phyloP scores from a whole-genome alignment of 2,329 filamentous ascomycete species.

The Alternaria alternata region DNA sequence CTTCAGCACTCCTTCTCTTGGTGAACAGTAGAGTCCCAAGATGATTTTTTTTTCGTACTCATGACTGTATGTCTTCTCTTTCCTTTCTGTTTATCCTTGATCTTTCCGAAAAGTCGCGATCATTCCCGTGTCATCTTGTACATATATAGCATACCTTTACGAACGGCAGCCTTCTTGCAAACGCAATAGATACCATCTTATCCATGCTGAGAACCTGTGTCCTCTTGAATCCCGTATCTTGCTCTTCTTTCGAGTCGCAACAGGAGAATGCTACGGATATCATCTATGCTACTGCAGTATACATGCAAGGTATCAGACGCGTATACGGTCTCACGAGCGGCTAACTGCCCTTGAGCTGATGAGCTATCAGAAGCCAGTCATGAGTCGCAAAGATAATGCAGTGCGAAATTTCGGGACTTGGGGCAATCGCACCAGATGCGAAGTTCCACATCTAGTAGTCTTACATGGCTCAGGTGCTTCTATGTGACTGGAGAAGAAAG shows the following conservation, averaged over 20 bases:
- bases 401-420: not conserved
- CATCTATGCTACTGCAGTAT: not conserved
- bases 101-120: not conserved
- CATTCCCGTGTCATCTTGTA: not conserved
- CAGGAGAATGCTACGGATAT: too few relatives aligned
- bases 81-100: not conserved
- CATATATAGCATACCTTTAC: not conserved
- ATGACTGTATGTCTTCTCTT: not conserved
- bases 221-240: not conserved
- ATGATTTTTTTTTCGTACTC: not conserved
- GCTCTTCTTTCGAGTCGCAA: not conserved
- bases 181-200: not conserved
- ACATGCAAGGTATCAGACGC: not conserved
- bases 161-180: not conserved
- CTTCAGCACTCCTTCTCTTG: conserved; percentile 45
- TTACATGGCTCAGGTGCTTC: not conserved
- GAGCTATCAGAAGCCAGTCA: not conserved
- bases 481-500: not conserved
- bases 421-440: not conserved
- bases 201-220: not conserved
- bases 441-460: not conserved
- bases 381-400: not conserved
- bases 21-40: conserved; percentile 25
- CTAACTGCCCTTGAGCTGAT: not conserved
- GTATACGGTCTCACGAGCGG: not conserved